These are phyloP conservation scores for Salix arbutifolia DNA, from an alignment of 345 rosid genomes.

Conservation along the genomic window DNA sequence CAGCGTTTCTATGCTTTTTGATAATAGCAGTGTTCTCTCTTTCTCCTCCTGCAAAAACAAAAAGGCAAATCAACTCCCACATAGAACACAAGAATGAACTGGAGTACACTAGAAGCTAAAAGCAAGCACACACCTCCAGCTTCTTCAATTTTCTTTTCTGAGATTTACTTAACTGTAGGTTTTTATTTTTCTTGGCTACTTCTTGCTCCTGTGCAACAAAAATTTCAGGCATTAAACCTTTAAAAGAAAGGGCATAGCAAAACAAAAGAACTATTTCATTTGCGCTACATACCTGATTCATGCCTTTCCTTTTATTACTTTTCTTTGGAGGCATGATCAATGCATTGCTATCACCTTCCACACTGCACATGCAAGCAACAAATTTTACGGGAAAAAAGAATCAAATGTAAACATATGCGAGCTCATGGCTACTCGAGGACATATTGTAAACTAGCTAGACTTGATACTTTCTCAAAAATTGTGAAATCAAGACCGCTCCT, in stretches of 20 bases:
- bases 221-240: neutral
- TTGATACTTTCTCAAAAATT: too few relatives aligned
- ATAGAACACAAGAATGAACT: constrained; percentile 1
- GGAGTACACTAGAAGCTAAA: neutral
- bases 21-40: constrained; percentile 37
- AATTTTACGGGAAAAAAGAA: too few relatives aligned
- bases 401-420: too few relatives aligned
- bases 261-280: neutral
- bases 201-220: constrained; percentile 17
- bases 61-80: neutral
- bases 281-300: constrained; percentile 31
- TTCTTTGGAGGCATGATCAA: constrained; percentile 47
- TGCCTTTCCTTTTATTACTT: constrained; percentile 31
- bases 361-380: constrained; percentile 20
- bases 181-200: constrained; percentile 16
- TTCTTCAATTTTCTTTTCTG: constrained; percentile 69
- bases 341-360: constrained; percentile 50
- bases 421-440: too few relatives aligned
- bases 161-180: constrained; percentile 44
- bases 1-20: constrained; percentile 45
- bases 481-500: too few relatives aligned
- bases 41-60: constrained; percentile 51
- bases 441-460: too few relatives aligned
- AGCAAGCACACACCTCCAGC: constrained; percentile 42
- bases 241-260: neutral